A percentile compares a stretch with the other conserved stretches of the same genome.
phyloP scores from a whole-genome alignment of 345 rosid species.

The Eucalyptus marginata region DNA sequence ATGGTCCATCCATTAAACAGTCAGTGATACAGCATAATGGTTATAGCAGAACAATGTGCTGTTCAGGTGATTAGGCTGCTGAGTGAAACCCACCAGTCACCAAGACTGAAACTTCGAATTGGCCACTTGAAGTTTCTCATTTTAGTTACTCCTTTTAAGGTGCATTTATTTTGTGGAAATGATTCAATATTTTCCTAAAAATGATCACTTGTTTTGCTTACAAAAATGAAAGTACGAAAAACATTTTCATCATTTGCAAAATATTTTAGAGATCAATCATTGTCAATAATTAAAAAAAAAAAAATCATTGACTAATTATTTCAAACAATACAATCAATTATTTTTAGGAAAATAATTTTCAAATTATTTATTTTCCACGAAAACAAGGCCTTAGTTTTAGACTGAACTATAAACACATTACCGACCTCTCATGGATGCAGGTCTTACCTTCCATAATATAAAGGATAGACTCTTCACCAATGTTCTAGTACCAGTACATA shows the following conservation, averaged over 20 bases:
- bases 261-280: neutral
- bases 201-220: neutral
- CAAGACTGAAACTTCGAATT: neutral
- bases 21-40: neutral
- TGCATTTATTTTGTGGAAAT: no score
- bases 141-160: neutral
- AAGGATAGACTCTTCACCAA: neutral
- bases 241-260: neutral
- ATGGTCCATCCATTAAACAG: neutral
- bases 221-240: neutral
- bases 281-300: neutral
- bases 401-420: neutral
- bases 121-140: neutral
- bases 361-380: neutral
- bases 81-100: neutral
- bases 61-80: neutral
- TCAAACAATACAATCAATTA: neutral
- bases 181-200: neutral
- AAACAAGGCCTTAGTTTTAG: neutral
- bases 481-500: neutral
- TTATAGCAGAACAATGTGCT: neutral
- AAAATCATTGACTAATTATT: neutral
- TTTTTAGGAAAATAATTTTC: neutral
- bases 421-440: neutral
- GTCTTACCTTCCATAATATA: neutral